Evolutionary conservation across 2,329 filamentous ascomycete species (phyloP).

Genomic region (Fusarium xylarioides): DNA sequence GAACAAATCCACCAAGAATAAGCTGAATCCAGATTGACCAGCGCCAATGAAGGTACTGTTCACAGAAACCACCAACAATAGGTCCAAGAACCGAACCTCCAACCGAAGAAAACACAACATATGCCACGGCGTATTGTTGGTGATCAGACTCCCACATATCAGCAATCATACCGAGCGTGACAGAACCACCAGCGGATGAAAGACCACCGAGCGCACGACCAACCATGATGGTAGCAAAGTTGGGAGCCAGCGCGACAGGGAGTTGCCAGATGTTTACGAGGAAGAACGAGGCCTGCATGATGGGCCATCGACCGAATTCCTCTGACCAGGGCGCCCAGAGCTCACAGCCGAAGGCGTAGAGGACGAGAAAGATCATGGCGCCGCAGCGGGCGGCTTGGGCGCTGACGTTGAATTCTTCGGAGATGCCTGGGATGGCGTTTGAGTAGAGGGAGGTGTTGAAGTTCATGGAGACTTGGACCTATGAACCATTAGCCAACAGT

Average conservation of each 20-base stretch:
- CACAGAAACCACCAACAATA: constrained; percentile 80
- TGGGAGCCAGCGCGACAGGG: constrained; percentile 76
- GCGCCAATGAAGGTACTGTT: constrained; percentile 73
- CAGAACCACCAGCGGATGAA: constrained; percentile 76
- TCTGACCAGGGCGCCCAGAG: constrained; percentile 90
- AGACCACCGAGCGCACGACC: constrained; percentile 76
- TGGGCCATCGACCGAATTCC: constrained; percentile 79
- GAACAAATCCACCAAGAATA: constrained; percentile 77
- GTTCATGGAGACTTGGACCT: constrained; percentile 79
- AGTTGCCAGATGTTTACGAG: constrained; percentile 82
- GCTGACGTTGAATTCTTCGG: constrained; percentile 73
- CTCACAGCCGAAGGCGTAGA: constrained; percentile 88
- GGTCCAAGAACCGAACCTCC: constrained; percentile 80
- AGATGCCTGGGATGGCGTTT: constrained; percentile 72
- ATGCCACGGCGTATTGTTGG: constrained; percentile 80
- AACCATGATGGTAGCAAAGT: constrained; percentile 75
- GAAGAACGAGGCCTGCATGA: constrained; percentile 77
- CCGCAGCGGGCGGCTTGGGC: constrained; percentile 75
- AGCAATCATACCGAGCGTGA: constrained; percentile 79
- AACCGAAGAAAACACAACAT: constrained; percentile 81
- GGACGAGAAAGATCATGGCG: constrained; percentile 79
- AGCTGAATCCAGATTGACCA: constrained; percentile 87
- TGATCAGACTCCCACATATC: constrained; percentile 76
- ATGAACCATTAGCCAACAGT: accelerated
- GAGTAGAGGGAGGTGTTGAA: constrained; percentile 81